Evolutionary conservation across 176 grass and related monocot species (phyloP).

Genomic region (Olyra latifolia): DNA sequence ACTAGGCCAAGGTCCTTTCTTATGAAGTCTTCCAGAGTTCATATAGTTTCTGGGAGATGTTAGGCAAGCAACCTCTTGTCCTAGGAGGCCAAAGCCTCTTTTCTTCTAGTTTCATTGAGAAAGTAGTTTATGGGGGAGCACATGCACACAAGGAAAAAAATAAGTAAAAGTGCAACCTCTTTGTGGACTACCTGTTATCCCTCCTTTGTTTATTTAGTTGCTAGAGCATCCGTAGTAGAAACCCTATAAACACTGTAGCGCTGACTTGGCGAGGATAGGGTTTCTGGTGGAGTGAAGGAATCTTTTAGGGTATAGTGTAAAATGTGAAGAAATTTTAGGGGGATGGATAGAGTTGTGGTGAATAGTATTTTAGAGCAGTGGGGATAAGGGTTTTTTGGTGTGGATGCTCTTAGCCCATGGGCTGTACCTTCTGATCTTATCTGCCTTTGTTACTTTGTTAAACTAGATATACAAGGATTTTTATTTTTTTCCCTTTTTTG

Average conservation of each 20-base stretch:
- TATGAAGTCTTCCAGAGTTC: background rate
- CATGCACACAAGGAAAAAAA: background rate
- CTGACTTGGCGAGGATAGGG: too few species aligned
- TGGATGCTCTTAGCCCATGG: background rate
- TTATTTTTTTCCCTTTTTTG: background rate
- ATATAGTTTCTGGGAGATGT: background rate
- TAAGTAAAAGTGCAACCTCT: background rate
- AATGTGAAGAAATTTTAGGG: too few species aligned
- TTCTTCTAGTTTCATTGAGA: background rate
- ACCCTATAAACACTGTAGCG: too few species aligned
- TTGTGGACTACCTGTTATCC: background rate
- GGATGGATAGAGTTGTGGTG: too few species aligned
- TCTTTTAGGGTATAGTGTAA: too few species aligned
- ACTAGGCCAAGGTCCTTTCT: background rate
- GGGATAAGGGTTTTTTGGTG: too few species aligned
- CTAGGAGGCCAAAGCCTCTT: background rate
- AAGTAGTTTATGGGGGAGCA: background rate
- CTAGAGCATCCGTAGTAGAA: too few species aligned
- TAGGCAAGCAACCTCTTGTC: background rate
- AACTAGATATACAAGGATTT: background rate
- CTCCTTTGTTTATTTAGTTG: background rate
- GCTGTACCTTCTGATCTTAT: background rate
- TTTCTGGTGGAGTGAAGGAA: too few species aligned
- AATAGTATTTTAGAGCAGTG: too few species aligned
- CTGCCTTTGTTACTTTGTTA: background rate